Base-by-base conservation (phyloP, 2,329 filamentous ascomycete genomes). In the Biscogniauxia sp. region DNA sequence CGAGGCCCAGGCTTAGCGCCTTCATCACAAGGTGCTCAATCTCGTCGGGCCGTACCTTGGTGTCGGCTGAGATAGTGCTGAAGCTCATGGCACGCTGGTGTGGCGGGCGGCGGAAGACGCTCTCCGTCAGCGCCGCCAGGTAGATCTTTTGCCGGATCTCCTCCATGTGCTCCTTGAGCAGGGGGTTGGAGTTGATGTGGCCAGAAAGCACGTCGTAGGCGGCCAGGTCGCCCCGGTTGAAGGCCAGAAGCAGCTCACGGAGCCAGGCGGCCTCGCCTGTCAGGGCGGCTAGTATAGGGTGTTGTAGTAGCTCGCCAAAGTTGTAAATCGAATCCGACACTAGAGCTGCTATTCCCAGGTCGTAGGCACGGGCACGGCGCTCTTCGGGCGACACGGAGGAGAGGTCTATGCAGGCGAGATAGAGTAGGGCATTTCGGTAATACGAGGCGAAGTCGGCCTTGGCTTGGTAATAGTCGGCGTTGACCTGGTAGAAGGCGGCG, bases 1-100 rank as follows among this genome's bases (percentile, higher is more conserved):
- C 80, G 68, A 99, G 81, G 0, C 95, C 95, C 69, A 99, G 78
- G 73, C 93, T 97, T 70, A 99, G 79, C n/a, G 95, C 95, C 83
- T 97, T 98, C 95, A 99, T 99, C 71, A 99, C 91, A 66, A 99
- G 80, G 76, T 98, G 94, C 82, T 99, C 95, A 69, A 99, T 98
- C 80, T 98, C 92, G 71, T 95, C 88, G 2, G 88, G 86, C 69
- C 88, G 85, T 56, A 99, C 93, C 78, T 97, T 96, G 3, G 95
- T 99, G 81, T 98, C 94, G 68, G 90, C 84, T 5, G 91, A 86
- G 72, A 99, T 97, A 55, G 92, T 91, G 56, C 82, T 80, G 78
- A 99, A 99, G 4, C 90, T 90, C 89, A 99, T 95, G 70, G 92
- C 89, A 65, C 95, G 91, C 81, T 98, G 92, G 75, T 99, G 95